Base-by-base conservation (phyloP, 2,329 filamentous ascomycete genomes). In the Penicillium sp. region DNA sequence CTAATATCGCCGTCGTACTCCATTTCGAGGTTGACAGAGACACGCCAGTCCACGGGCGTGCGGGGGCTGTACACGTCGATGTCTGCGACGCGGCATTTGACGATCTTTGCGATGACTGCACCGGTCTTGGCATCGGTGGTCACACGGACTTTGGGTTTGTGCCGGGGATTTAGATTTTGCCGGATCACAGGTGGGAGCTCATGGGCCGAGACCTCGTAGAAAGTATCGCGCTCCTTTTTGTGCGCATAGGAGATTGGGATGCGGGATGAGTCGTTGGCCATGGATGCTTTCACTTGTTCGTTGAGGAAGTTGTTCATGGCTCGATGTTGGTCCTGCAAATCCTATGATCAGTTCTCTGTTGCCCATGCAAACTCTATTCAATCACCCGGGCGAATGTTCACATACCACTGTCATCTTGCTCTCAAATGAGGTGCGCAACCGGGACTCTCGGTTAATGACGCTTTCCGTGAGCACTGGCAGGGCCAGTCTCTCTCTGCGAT, bases 21-120 rank as follows among this genome's bases (percentile, higher is more conserved):
- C 85, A 96, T 92, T 85, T 99, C 96, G 2, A 99, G 84, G 71
- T 96, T 98, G 70, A 99, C 87, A 69, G 92, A 96, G 66, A 99
- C 88, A 11, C 95, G 90, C 77, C 92, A 96, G 76, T 99, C 95
- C 70, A 97, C 90, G 3, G 86, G 85, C 9, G 84, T 85, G 51
- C 81, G 80, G 0, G 95, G 94, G 66, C 92, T 89, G 75, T 90
- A 89, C 18, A 99, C 84, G 68, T 96, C 90, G n/a, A 97, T 79
- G 73, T 99, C 92, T 27, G 86, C 88, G 14, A 98, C 83, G n/a
- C 92, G 87, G 27, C 88, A 87, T 79, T 99, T 99, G 76, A 99
- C 87, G 68, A 99, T 97, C 74, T 91, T 92, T 59, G 87, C 89
- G 11, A 94, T 77, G 2, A 93, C 78, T 59, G 87, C 81, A 27